Evolutionary conservation across 768 basidiomycete genomes (phyloP), one percentile per base, ranked within the genome.

Genomic region (Collybia mongolica): DNA sequence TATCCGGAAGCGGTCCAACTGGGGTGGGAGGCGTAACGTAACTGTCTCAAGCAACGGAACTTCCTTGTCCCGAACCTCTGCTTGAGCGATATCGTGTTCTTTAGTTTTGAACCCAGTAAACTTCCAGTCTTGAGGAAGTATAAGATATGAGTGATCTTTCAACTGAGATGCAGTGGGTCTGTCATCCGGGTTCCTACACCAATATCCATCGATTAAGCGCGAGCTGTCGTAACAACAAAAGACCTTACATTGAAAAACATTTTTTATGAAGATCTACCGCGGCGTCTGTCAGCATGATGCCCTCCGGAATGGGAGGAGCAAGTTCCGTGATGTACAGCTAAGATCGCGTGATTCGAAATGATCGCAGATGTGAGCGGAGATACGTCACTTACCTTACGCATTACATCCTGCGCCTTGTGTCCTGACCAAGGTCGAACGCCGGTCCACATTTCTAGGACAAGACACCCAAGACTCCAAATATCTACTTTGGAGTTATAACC

Each of bases 401-500:
- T 90, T 52, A 97, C 93, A 2, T 90, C 86, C 50, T 95, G 78
- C 57, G 83, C 83, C 66, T 95, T 90, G 55, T 93, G 86, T 22
- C 89, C 87, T 9, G 77, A 82, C 96, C 96, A 98, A 2, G 96
- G 96, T 35, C 94, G 73, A 60, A 83, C 80, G 17, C 93, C 96
- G 14, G 90, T 87, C 86, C 93, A 95, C 97, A 98, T 99, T 68
- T 99, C 96, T 57, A 98, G 75, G 14, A 95, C 87, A 14, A 98
- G 90, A 70, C 96, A 99, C 1, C 97, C 96, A 3, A 98, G 80
- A 66, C 92, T 93, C 97, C 96, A 98, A 58, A 98, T 95, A 64
- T 98, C 97, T 43, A 96, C 85, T 70, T 99, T 98, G 60, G 87
- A 88, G 56, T 90, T 94, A 67, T 98, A 98, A 0, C 93, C 93